Percentiles rank a stretch among this genome's conserved stretches.
Evolutionary conservation across 2,329 filamentous ascomycete genomes (phyloP).

Genomic region (Exophiala phaeomuriformis): DNA sequence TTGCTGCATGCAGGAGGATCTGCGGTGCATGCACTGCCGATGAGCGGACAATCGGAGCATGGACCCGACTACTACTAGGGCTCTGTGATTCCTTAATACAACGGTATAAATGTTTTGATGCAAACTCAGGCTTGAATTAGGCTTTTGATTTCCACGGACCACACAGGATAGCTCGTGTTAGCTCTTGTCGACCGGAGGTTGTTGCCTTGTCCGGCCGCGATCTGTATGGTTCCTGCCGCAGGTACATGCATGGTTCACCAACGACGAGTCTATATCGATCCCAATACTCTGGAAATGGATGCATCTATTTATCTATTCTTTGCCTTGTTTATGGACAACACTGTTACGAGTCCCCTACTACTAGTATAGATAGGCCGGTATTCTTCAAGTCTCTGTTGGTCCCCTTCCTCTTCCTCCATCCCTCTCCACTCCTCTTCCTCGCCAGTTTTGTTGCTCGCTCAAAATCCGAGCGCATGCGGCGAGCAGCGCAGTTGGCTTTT

Average conservation of each 20-base stretch:
- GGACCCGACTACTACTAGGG: no score
- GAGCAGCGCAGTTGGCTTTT: neutral
- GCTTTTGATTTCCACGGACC: neutral
- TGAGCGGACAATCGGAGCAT: no score
- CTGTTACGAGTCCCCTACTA: neutral
- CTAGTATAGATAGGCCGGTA: slow-evolving; percentile 6
- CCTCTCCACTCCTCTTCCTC: neutral
- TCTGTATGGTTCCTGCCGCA: slow-evolving; percentile 9
- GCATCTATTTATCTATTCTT: neutral
- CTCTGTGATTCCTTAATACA: no score
- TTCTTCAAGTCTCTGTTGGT: slow-evolving; percentile 3
- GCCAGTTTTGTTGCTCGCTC: neutral
- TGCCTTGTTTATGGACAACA: neutral
- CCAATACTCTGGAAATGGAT: neutral
- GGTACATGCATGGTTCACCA: slow-evolving; percentile 4
- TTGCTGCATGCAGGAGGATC: no score
- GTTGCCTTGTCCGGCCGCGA: slow-evolving; percentile 1
- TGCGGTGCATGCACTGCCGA: no score
- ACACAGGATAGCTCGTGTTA: neutral
- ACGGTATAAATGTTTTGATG: no score
- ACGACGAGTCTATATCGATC: neutral
- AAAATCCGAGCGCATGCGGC: neutral
- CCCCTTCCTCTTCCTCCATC: slow-evolving; percentile 1
- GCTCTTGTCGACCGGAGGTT: slow-evolving; percentile 11
- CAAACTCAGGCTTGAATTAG: no score